Conservation (phyloP, 495 filamentous ascomycete species). For the Penicillium dipodomyicola region DNA sequence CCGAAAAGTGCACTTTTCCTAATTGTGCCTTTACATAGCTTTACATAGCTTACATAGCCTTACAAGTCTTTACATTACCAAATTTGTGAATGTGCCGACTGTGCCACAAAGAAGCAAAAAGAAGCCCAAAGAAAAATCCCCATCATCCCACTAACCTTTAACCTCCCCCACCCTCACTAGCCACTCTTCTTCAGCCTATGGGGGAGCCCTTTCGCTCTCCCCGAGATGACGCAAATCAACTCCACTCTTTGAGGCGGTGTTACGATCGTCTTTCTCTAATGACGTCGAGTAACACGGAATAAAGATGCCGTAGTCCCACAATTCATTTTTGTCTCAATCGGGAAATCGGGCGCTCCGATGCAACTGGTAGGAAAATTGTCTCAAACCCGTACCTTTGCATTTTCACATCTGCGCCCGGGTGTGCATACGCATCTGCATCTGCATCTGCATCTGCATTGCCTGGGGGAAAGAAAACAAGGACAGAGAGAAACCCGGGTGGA, state of each 20-base stretch:
- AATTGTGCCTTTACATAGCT: background rate
- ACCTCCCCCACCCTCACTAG: slow-evolving; percentile 3
- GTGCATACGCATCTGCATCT: background rate
- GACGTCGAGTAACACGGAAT: slow-evolving; percentile 8
- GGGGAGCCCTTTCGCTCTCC: slow-evolving; percentile 2
- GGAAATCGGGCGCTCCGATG: slow-evolving; percentile 6
- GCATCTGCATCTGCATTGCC: background rate
- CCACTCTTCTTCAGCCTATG: slow-evolving; percentile 6
- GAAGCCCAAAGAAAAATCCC: background rate
- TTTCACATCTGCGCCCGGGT: background rate
- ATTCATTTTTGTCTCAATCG: background rate
- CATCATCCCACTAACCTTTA: background rate
- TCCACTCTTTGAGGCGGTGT: slow-evolving; percentile 12
- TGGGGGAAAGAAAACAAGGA: background rate
- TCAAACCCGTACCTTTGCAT: background rate
- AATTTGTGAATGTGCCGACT: background rate
- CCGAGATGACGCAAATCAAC: slow-evolving; percentile 7
- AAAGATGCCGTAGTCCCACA: background rate
- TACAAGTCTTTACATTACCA: background rate
- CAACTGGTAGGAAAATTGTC: background rate
- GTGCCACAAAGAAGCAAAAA: background rate
- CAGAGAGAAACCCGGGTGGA: background rate
- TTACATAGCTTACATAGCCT: background rate
- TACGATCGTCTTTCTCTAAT: background rate
- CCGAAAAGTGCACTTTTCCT: background rate